Evolutionary conservation across 2,329 filamentous ascomycete genomes (phyloP), one percentile per base, ranked within the genome.

Genomic region (Fusarium virguliforme): DNA sequence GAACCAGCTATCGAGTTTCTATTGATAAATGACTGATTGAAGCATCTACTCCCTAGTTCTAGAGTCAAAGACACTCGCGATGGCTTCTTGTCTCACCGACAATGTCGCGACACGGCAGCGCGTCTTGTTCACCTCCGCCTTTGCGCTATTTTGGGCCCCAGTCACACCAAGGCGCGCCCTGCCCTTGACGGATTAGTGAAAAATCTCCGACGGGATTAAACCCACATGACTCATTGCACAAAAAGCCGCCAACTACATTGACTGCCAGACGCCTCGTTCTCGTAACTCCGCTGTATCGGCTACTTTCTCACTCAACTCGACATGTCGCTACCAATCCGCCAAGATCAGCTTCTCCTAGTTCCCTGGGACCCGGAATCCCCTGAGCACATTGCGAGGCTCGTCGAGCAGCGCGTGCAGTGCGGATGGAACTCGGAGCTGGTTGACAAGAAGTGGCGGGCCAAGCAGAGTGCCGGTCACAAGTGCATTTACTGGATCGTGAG

Each of bases 401-500:
- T 64, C 6, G 38, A 71, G 15, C 74, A 76, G 10, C 65, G 75
- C 2, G 37, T 67, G 0, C 64, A 65, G 26, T 76, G 75, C 8
- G 75, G 75, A 1, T 76, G 75, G 75, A 63, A 76, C 13, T 28
- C 46, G 9, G 56, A 72, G 1, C 43, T 69, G 4, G 50, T 76
- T 8, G 61, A 70, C 3, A 38, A 40, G 1, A 30, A 57, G 2
- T 76, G 75, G 75, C 64, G 35, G 15, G 22, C 50, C 6, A 67
- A 68, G 15, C 74, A 76, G 15, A 54, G 28, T 3, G 38, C 28
- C 4, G 74, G 75, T 1, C 40, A 26, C 1, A 76, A 76, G 18
- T 76, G 72, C 4, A 68, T 76, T 3, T 76, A 70, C n/a, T 76
- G 75, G 75, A 76, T 76, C 12, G 74, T 74, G 32, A 37, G 70